A percentile compares a stretch with the other conserved stretches of the same genome.
phyloP scores from a whole-genome alignment of 148 eudicot genomes.

The Camellia lanceoleosa region DNA sequence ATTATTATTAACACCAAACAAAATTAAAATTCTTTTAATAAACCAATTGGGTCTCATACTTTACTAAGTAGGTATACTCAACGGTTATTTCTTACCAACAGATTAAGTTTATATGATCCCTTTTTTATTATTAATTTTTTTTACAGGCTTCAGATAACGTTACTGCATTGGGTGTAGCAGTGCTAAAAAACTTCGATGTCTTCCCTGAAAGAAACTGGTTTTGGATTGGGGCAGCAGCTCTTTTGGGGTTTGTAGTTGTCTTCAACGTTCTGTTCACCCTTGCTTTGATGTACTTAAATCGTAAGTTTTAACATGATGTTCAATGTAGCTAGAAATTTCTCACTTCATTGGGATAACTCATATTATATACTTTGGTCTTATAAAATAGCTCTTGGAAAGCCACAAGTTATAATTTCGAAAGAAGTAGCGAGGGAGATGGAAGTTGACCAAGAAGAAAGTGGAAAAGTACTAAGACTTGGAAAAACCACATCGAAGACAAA shows the following conservation, averaged over 20 bases:
- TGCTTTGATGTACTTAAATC: constrained; percentile 66
- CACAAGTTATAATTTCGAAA: constrained; percentile 33
- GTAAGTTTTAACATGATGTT: constrained; percentile 44
- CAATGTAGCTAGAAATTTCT: not conserved
- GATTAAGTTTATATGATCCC: not conserved
- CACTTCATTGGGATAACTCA: not conserved
- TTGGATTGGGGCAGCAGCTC: constrained; percentile 86
- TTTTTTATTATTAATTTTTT: not conserved
- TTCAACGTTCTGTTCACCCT: constrained; percentile 72
- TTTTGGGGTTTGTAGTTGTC: constrained; percentile 59
- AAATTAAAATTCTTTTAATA: too few species aligned
- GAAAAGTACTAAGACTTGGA: constrained; percentile 35
- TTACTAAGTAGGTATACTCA: too few species aligned
- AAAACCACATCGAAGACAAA: constrained; percentile 30
- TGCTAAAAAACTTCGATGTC: constrained; percentile 55
- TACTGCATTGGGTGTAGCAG: constrained; percentile 57
- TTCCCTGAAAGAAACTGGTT: constrained; percentile 54
- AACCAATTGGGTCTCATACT: too few species aligned
- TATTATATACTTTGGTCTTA: not conserved
- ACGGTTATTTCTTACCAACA: not conserved
- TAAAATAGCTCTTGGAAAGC: constrained; percentile 26
- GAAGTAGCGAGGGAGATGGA: constrained; percentile 43
- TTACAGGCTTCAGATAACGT: constrained; percentile 65
- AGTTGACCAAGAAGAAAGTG: constrained; percentile 27
- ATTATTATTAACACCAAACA: too few species aligned